Evolutionary conservation across 1,284 basidiomycete genomes (phyloP), one percentile per base, ranked within the genome.

Genomic region (Uromyces viciae-fabae): DNA sequence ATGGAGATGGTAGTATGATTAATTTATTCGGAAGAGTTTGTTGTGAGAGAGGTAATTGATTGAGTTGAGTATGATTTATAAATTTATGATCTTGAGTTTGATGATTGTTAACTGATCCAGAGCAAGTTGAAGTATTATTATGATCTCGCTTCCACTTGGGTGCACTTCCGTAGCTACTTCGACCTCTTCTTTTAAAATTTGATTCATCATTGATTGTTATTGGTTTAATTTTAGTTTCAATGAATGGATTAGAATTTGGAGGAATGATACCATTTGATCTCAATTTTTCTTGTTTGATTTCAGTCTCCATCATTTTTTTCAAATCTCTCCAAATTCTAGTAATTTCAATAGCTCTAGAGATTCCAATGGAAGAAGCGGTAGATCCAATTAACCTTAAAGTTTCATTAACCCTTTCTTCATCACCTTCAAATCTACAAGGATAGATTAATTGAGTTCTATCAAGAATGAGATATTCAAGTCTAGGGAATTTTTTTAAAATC

Each of bases 91-190:
- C 54, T 43, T 14, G 8, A 4, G 15, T 52, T 5, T 36, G n/a
- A 19, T 49, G n/a, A 42, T 36, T 36, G 42, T 56, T 43, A 43
- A n/a, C 28, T 7, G 62, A 19, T 2, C 54, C 49, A n/a, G 54
- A 42, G 33, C n/a, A 28, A 46, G 66, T 0, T 33, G 0, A 5
- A n/a, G 68, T 5, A 9, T 7, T 28, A 22, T 42, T 25, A 1
- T 52, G 8, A n/a, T 2, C 14, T 15, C 40, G n/a, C 40, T 64
- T 81, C 28, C 40, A 46, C 4, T 43, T 19, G 2, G 78, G 78
- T 25, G 54, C 69, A 66, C 78, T 81, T 28, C 56, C 78, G 25
- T 72, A 81, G 14, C 56, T 60, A 38, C 78, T 81, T n/a, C 78
- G 25, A 15, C 78, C 78, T 33, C 49, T 69, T 38, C 31, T 28